These are phyloP conservation scores for Populus tomentosa DNA, from an alignment of 441 rosid species.

Conservation along the genomic window DNA sequence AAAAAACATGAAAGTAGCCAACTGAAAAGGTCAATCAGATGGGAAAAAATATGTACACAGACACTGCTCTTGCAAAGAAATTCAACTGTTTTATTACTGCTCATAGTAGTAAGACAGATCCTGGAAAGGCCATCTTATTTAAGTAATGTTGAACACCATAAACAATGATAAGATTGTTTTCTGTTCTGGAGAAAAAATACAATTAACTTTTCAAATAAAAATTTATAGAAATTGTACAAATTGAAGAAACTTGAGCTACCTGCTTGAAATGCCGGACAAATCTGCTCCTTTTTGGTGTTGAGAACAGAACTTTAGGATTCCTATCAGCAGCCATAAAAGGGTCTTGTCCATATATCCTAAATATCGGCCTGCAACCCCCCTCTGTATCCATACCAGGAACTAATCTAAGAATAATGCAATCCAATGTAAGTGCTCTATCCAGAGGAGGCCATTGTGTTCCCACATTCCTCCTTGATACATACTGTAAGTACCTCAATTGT, in stretches of 20 bases:
- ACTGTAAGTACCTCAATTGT: conserved; percentile 85
- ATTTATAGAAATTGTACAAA: not conserved
- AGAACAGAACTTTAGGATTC: conserved; percentile 66
- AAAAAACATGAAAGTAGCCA: too few relatives aligned
- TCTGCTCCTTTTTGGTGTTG: conserved; percentile 67
- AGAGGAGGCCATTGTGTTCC: conserved; percentile 80
- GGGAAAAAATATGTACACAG: too few relatives aligned
- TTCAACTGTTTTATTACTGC: not conserved
- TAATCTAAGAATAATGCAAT: conserved; percentile 61
- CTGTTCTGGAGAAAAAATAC: not conserved
- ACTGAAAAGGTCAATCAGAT: too few relatives aligned
- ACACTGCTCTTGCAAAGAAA: not conserved
- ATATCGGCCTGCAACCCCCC: conserved; percentile 82
- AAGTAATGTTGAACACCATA: not conserved
- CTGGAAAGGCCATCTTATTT: not conserved
- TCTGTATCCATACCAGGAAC: conserved; percentile 66
- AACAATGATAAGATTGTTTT: not conserved
- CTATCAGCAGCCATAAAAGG: conserved; percentile 61
- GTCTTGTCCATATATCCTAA: conserved; percentile 82
- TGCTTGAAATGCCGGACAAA: conserved; percentile 61
- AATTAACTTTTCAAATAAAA: not conserved
- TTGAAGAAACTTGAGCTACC: conserved; percentile 36
- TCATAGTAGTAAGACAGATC: not conserved
- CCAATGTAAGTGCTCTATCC: conserved; percentile 76
- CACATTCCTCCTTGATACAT: conserved; percentile 73